Evolutionary conservation across 2,329 filamentous ascomycete genomes (phyloP).

Genomic region (Sporothrix schenckii): DNA sequence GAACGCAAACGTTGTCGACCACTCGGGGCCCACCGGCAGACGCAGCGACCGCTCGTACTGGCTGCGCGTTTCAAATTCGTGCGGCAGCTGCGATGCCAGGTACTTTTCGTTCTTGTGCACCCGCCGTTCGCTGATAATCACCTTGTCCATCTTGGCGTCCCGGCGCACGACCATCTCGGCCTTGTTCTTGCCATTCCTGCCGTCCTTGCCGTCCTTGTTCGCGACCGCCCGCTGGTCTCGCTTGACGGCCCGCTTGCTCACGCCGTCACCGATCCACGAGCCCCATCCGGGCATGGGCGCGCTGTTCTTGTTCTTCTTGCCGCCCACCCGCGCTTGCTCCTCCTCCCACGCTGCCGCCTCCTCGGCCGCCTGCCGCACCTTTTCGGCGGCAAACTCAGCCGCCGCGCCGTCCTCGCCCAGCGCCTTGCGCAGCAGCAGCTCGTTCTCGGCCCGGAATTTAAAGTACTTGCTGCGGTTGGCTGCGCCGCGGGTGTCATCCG

Average conservation of each 20-base stretch:
- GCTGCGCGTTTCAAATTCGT: slow-evolving; percentile 82
- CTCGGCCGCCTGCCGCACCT: slow-evolving; percentile 68
- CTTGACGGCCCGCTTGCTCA: slow-evolving; percentile 70
- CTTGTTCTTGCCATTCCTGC: slow-evolving; percentile 57
- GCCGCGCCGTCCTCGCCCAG: slow-evolving; percentile 82
- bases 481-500: slow-evolving; percentile 43
- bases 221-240: slow-evolving; percentile 49
- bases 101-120: slow-evolving; percentile 92
- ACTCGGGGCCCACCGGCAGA: slow-evolving; percentile 88
- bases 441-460: slow-evolving; percentile 61
- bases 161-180: slow-evolving; percentile 74
- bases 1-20: slow-evolving; percentile 94
- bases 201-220: slow-evolving; percentile 37
- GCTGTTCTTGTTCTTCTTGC: slow-evolving; percentile 66
- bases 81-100: slow-evolving; percentile 78
- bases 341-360: slow-evolving; percentile 84
- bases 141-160: slow-evolving; percentile 78
- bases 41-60: slow-evolving; percentile 91
- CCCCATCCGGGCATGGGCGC: slow-evolving; percentile 94
- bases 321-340: slow-evolving; percentile 50
- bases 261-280: slow-evolving; percentile 81
- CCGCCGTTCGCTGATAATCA: slow-evolving; percentile 91
- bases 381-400: slow-evolving; percentile 78
- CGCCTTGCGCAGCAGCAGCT: slow-evolving; percentile 74
- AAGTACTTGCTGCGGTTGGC: slow-evolving; percentile 44